Conservation (phyloP, 371 early-diverging fungal species). For the Mucor velutinosus region DNA sequence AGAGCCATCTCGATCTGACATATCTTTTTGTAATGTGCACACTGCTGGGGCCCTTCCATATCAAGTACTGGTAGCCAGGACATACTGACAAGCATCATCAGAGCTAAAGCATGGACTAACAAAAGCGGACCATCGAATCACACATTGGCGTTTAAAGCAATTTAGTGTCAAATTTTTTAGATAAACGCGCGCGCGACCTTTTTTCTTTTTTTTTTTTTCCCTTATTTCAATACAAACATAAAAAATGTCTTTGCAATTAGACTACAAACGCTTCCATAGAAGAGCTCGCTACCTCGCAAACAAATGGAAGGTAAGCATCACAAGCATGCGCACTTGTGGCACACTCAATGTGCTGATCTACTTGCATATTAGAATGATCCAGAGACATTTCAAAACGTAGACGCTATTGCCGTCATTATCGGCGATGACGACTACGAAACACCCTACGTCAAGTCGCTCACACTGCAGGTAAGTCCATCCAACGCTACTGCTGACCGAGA, state of each 20-base stretch:
- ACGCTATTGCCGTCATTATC: constrained; percentile 64
- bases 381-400: constrained; percentile 59
- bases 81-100: too few species aligned
- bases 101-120: too few species aligned
- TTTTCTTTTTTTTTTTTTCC: background rate
- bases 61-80: too few species aligned
- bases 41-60: too few species aligned
- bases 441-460: constrained; percentile 70
- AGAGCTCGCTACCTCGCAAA: constrained; percentile 56
- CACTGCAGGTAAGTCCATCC: constrained; percentile 52
- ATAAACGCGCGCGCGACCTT: background rate
- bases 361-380: constrained; percentile 16
- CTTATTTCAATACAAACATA: background rate
- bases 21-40: too few species aligned
- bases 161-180: constrained; percentile 1
- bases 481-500: background rate
- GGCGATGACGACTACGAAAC: constrained; percentile 69
- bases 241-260: constrained; percentile 46
- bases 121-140: too few species aligned
- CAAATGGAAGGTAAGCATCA: constrained; percentile 56
- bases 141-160: background rate
- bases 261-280: constrained; percentile 64
- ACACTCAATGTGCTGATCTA: constrained; percentile 1
- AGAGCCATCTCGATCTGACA: too few species aligned
- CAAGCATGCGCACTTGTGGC: background rate